These are phyloP conservation scores for Beauveria brongniartii DNA, from an alignment of 2,329 filamentous ascomycete genomes.

Conservation along the genomic window DNA sequence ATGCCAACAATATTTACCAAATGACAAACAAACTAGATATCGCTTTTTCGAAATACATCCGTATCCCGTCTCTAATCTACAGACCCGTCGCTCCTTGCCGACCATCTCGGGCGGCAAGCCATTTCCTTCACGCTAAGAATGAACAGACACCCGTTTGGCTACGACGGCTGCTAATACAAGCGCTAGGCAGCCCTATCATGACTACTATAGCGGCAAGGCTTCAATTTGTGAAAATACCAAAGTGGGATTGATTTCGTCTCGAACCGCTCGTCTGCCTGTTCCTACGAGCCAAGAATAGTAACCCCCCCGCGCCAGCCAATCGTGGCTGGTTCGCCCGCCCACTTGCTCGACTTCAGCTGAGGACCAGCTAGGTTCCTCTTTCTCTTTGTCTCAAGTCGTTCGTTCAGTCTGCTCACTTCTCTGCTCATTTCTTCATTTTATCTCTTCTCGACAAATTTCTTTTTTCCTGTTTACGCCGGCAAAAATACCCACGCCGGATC, in stretches of 20 bases:
- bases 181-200: background rate
- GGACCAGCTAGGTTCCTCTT: background rate
- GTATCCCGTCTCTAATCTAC: too few relatives aligned
- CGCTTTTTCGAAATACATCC: too few relatives aligned
- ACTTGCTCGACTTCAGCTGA: slow-evolving; percentile 5
- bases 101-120: background rate
- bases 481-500: too few relatives aligned
- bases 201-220: background rate
- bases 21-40: too few relatives aligned
- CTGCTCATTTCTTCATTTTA: background rate
- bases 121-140: background rate
- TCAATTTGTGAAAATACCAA: background rate
- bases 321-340: background rate
- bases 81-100: background rate
- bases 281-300: slow-evolving; percentile 1
- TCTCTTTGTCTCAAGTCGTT: background rate
- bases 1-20: too few relatives aligned
- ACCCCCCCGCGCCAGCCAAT: background rate
- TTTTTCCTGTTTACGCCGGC: background rate
- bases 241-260: background rate
- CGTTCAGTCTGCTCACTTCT: background rate
- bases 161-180: background rate
- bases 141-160: background rate
- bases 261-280: background rate
- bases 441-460: background rate